Evolutionary conservation across 306 rosid genomes (phyloP), one percentile per base, ranked within the genome.

Genomic region (Corylus heterophylla): DNA sequence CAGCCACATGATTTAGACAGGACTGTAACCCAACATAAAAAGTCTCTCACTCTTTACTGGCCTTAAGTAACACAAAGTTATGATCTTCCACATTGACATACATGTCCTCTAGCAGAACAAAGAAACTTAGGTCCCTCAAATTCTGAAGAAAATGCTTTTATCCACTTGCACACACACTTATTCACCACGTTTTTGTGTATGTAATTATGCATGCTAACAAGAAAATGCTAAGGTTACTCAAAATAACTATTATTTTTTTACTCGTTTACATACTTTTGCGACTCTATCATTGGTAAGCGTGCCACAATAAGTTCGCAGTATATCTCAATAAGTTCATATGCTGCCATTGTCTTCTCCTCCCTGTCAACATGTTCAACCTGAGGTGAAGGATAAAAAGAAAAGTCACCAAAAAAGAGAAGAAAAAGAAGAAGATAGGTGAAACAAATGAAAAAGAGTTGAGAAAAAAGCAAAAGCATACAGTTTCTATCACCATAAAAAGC

Each of bases 351-450:
- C 90, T 93, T 95, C 90, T 95, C 99, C 83, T 95, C 99, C 82
- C 98, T 89, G 72, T 88, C 80, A 70, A 95, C 92, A 88, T 95
- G 99, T 85, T 95, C 99, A 84, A 95, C 97, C 98, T 95, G 85
- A 87, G 56, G 82, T 13, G 76, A 10, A 72, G n/a, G 54, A 79
- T 50, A 17, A 29, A 17, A 12, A 25, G 20, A 78, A 22, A 75
- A 72, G n/a, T 78, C 75, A 80, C 54, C 62, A 71, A 37, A 56
- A 79, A 71, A 25, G 12, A 47, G 42, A 3, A 8, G 11, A 18
- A 67, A 25, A 39, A n/a, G 12, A 39, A 44, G 12, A 42, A 67
- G 49, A 42, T 22, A 59, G 6, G 35, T 25, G 27, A 22, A 10
- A 39, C 45, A 12, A 42, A 12, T 11, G 29, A 18, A 39, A 20